Base-by-base conservation (phyloP, 495 filamentous ascomycete species). In the Penicillium paxilli region DNA sequence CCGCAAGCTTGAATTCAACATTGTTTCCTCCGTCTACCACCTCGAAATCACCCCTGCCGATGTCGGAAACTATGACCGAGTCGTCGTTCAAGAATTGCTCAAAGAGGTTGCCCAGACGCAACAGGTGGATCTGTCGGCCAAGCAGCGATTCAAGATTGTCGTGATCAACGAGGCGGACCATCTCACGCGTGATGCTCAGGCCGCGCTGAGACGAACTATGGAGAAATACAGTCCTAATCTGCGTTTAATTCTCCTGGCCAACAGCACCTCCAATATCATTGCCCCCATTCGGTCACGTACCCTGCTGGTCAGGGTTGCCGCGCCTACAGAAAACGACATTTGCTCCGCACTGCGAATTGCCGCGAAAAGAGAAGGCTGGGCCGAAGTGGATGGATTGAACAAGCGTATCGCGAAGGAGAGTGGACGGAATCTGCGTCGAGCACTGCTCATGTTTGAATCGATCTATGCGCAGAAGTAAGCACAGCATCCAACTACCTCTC, bases 121-220 rank as follows among this genome's bases (percentile, higher is more conserved):
- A 72, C 95, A 98, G 72, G 95, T 98, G 12, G 94, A 98, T 67
- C 80, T 90, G 51, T 71, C 82, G 6, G 94, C 95, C 23, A 88
- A 85, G 65, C 94, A 98, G 67, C 81, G 85, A 40, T 98, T 98
- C 78, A 98, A 98, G 75, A 91, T 98, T 11, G 95, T 98, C 2
- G 92, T 98, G 30, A 96, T 98, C 78, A 98, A 98, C 64, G 94
- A 98, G 75, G 94, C 94, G n/a, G 95, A 98, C 62, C 88, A 96
- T 62, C 76, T 98, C 44, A 95, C 88, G 1, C 75, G 94, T 37
- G 94, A 98, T 81, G 94, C 94, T 6, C 94, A 98, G 72, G 95
- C 95, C 1, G 94, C 94, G 46, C 77, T 98, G 66, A 83, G 94
- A 66, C 80, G 94, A 51, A 98, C 94, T 0, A 98, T 98, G 94